These are phyloP conservation scores for Hymenoscyphus fructigenus DNA, from an alignment of 2,329 filamentous ascomycete species.

Conservation along the genomic window DNA sequence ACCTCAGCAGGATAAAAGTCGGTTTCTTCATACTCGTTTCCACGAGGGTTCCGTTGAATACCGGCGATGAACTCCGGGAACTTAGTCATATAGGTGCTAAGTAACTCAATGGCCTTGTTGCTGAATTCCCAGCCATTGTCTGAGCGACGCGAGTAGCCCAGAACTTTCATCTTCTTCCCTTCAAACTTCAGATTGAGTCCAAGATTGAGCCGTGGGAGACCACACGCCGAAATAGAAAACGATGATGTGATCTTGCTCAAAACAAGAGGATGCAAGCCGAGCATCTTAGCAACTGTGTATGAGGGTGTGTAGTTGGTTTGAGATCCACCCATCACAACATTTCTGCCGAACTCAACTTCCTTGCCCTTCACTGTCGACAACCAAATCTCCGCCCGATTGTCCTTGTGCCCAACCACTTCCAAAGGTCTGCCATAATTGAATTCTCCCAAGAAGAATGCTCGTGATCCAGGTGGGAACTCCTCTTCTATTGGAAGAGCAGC, in stretches of 20 bases:
- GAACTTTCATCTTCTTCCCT: constrained; percentile 88
- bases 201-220: constrained; percentile 75
- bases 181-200: constrained; percentile 98
- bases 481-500: constrained; percentile 84
- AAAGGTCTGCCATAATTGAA: constrained; percentile 89
- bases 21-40: constrained; percentile 78
- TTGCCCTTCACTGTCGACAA: constrained; percentile 70
- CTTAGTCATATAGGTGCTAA: constrained; percentile 85
- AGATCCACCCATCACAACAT: constrained; percentile 68
- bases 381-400: constrained; percentile 75
- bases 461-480: constrained; percentile 81
- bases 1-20: constrained; percentile 78
- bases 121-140: constrained; percentile 95
- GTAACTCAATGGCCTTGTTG: constrained; percentile 73
- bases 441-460: constrained; percentile 91
- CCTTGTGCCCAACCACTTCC: constrained; percentile 73
- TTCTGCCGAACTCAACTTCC: constrained; percentile 78
- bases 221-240: constrained; percentile 81
- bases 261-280: constrained; percentile 80
- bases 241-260: constrained; percentile 96
- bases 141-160: constrained; percentile 89
- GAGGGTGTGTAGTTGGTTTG: constrained; percentile 79
- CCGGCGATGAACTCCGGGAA: constrained; percentile 95
- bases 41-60: constrained; percentile 81
- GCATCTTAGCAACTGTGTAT: constrained; percentile 79